Evolutionary conservation across 1,139 yeast genomes (phyloP).

Genomic region (Suhomyces taliae): DNA sequence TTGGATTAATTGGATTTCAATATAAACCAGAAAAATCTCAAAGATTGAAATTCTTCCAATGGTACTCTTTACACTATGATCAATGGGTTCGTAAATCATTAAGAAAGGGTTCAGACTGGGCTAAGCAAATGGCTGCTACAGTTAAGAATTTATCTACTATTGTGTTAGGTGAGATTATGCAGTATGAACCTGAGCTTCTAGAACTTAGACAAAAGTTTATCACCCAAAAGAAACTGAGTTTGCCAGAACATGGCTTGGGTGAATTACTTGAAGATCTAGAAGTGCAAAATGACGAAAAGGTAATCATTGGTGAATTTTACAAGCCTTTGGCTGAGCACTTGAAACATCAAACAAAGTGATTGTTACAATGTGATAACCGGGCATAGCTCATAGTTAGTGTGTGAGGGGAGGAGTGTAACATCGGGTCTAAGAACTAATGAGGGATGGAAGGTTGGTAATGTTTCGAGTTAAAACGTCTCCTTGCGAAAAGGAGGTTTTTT

Average conservation of each 20-base stretch:
- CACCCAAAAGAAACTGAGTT: constrained; percentile 24
- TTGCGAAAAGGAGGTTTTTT: no score
- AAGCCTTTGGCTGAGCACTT: constrained; percentile 5
- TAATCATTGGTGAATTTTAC: constrained; percentile 11
- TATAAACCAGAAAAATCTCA: constrained; percentile 20
- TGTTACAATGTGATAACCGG: not conserved
- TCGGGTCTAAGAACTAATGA: no score
- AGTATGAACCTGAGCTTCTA: constrained; percentile 29
- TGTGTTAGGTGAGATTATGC: constrained; percentile 45
- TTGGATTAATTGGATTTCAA: constrained; percentile 53
- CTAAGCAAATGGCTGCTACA: constrained; percentile 40
- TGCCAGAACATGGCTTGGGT: constrained; percentile 38
- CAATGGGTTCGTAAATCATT: constrained; percentile 48
- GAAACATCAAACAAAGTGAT: not conserved
- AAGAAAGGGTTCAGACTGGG: constrained; percentile 45
- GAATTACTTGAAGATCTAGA: constrained; percentile 22
- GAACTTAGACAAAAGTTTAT: constrained; percentile 28
- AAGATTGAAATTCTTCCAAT: constrained; percentile 44
- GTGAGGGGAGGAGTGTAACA: no score
- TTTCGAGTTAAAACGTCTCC: no score
- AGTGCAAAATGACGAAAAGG: constrained; percentile 21
- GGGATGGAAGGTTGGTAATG: no score
- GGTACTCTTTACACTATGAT: constrained; percentile 55
- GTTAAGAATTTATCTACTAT: constrained; percentile 41
- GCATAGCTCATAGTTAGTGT: no score